Base-by-base conservation (phyloP, 169 alveolate genomes). In the Cryptosporidium bovis region DNA sequence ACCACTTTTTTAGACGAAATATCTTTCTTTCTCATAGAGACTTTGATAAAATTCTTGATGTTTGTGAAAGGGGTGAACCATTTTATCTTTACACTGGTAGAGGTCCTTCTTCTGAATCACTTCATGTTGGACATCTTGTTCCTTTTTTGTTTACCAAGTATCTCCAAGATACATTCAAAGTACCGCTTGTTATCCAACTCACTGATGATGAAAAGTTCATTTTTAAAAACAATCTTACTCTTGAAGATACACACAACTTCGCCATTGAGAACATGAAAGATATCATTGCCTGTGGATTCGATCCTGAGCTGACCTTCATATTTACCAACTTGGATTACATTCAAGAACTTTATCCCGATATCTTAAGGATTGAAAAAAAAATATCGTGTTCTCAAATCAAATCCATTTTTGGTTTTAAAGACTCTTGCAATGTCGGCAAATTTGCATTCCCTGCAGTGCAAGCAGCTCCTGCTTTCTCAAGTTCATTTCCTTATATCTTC, bases 171-270 rank as follows among this genome's bases (percentile, higher is more conserved):
- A 98, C 97, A 24, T 99, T 99, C 91, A 97, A 97, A 82, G 99
- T 97, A 3, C 99, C 99, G 2, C 95, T 99, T 65, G 99, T 99
- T 65, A 97, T 99, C 64, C 99, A 98, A 92, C 90, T 99, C 56
- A 97, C 99, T 20, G 99, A 99, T 90, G 99, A 99, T 90, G 99
- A 99, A 91, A 99, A 99, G 95, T 98, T 95, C 92, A 92, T 98
- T 66, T 97, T 98, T 91, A 96, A 98, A 92, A 97, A 95, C 29
- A 97, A 96, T 82, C 92, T 94, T 64, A 91, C 95, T 31, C 90
- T 95, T 24, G 99, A 97, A 51, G 92, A 96, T 62, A 92, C 95
- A 53, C 68, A 93, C 58, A 90, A 92, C 34, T 92, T 93, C 90
- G 99, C 99, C 44, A 90, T 91, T 65, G 99, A 96, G 91, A 99